These are phyloP conservation scores for Vitis hybrid DNA, from an alignment of 177 flowering plant species.

Conservation along the genomic window DNA sequence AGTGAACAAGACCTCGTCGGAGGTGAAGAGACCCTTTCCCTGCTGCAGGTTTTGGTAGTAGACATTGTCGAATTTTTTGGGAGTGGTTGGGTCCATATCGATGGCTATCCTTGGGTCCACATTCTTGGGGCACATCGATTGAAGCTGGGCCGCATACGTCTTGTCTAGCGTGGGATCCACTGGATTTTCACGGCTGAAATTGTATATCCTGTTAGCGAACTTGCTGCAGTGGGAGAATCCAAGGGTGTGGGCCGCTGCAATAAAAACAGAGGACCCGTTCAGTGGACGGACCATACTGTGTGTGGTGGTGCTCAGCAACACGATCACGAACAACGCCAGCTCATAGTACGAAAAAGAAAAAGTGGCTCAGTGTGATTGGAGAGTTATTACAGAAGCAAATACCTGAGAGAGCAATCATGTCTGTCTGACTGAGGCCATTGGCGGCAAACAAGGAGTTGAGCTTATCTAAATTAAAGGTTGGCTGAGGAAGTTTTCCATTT, in stretches of 20 bases:
- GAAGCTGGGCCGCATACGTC: constrained; percentile 49
- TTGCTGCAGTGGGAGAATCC: constrained; percentile 80
- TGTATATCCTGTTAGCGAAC: constrained; percentile 68
- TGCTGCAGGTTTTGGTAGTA: constrained; percentile 72
- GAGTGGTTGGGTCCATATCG: constrained; percentile 80
- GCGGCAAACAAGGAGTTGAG: constrained; percentile 64
- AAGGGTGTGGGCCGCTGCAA: constrained; percentile 66
- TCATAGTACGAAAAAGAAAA: neutral
- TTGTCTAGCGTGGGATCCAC: constrained; percentile 70
- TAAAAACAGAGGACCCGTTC: neutral
- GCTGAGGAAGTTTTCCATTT: constrained; percentile 68
- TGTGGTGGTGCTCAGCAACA: neutral
- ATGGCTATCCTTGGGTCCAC: constrained; percentile 83
- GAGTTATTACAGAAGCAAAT: neutral
- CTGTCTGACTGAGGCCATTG: constrained; percentile 59
- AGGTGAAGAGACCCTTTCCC: constrained; percentile 79
- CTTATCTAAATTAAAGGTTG: constrained; percentile 58
- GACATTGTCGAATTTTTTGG: constrained; percentile 62
- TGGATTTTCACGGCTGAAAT: constrained; percentile 30
- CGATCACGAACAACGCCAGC: neutral
- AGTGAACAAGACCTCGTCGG: constrained; percentile 73
- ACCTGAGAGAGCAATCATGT: constrained; percentile 97
- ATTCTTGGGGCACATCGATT: constrained; percentile 57
- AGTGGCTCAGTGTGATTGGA: neutral
- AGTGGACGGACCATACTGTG: neutral